Conservation (phyloP, 2,329 filamentous ascomycete genomes). For the Verticillium isaacii region DNA sequence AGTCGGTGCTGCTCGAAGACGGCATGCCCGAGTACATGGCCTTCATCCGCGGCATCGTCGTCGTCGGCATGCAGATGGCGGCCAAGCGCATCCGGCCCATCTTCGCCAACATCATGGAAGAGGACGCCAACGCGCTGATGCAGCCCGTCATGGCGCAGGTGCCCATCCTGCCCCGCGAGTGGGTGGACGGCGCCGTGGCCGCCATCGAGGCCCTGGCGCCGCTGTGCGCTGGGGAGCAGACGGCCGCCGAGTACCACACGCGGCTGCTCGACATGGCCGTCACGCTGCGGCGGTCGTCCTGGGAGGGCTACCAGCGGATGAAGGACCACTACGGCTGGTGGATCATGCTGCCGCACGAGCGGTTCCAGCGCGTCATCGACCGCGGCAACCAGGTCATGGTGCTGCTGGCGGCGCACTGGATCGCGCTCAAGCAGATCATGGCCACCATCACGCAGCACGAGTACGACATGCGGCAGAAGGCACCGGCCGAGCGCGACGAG, state of each 20-base stretch:
- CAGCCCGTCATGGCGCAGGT: conserved; percentile 39
- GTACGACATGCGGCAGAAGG: conserved; percentile 23
- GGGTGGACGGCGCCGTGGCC: conserved; percentile 40
- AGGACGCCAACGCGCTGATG: conserved; percentile 34
- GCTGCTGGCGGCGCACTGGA: conserved; percentile 50
- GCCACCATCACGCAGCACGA: conserved; percentile 38
- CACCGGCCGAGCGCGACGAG: conserved; percentile 13
- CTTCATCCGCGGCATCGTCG: conserved; percentile 52
- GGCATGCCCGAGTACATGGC: conserved; percentile 58
- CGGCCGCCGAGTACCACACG: conserved; percentile 34
- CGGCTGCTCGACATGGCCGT: conserved; percentile 41
- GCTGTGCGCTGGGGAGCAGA: conserved; percentile 40
- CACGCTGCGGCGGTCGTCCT: conserved; percentile 48
- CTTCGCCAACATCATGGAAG: conserved; percentile 40
- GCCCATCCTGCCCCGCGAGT: conserved; percentile 38
- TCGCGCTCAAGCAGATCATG: conserved; percentile 51
- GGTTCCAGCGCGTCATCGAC: conserved; percentile 47
- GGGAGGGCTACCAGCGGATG: conserved; percentile 48
- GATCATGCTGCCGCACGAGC: conserved; percentile 50
- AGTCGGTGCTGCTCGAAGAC: conserved; percentile 52
- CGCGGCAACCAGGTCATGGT: conserved; percentile 38
- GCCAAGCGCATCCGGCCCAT: conserved; percentile 42
- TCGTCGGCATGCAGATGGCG: conserved; percentile 51
- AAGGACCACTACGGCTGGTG: conserved; percentile 50
- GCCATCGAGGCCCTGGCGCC: conserved; percentile 36